Base-by-base conservation (phyloP, 345 rosid species). In the Chamaenerion angustifolium region DNA sequence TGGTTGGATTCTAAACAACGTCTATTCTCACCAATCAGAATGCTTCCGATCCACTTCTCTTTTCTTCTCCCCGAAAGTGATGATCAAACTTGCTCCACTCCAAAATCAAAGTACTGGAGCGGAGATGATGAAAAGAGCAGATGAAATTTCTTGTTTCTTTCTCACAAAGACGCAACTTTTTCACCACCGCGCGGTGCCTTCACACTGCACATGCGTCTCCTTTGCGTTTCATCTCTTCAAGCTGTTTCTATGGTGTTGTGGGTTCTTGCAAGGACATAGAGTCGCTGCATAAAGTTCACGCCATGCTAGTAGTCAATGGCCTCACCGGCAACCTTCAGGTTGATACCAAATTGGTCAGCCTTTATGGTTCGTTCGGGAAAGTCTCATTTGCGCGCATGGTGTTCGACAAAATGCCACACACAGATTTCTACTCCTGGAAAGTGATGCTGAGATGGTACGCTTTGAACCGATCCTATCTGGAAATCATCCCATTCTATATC, bases 401-500 rank as follows among this genome's bases (percentile, higher is more conserved):
- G 76, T 85, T 89, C 57, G 93, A 82, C 57, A 48, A 54, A 75
- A 80, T 85, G 40, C 80, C 77, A 27, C 42, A 79, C 52, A 82
- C 83, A 27, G 97, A 85, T 64, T 55, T 74, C 60, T 85, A 78
- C 72, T 66, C 71, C 3, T 69, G 63, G 65, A 83, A 82, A 58
- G 90, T 81, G 51, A 85, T 85, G 84, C 66, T 81, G 40, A 72
- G 88, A 56, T 76, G 85, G 75, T 81, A 85, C 61, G 66, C 52
- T 65, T 57, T 79, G 77, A 71, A 71, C 4, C 62, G 68, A 6
- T 45, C 68, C 60, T 73, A 66, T 43, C 8, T 14, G 6, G 77
- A 76, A 50, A 52, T 82, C 42, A 19, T 79, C 43, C 59, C 60
- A 17, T 52, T 79, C 35, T 72, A 78, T 55, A 56, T 15, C 14